Base-by-base conservation (phyloP, 2,329 filamentous ascomycete species). In the Emydomyces testavorans region DNA sequence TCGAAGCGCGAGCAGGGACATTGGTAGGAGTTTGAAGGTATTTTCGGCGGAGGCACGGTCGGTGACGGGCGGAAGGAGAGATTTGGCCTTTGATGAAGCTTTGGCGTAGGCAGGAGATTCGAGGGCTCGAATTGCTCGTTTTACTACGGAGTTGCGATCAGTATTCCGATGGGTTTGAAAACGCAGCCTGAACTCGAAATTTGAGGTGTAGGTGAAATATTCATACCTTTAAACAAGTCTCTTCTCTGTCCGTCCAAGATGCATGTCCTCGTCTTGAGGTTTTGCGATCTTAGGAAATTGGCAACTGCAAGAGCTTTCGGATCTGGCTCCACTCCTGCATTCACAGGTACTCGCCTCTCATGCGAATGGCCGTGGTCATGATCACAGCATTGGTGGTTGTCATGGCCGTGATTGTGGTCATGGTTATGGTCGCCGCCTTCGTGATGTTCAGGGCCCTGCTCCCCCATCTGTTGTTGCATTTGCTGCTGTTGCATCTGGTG, bases 191-290 rank as follows among this genome's bases (percentile, higher is more conserved):
- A n/a, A n/a, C n/a, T n/a, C n/a, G 16, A 26, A 45, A 20, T 52
- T 16, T 47, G 34, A n/a, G 43, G 18, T n/a, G 40, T 36, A 35
- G 16, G 50, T 18, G 45, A 36, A 47, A 41, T 31, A 20, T 15
- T 10, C 10, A 38, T 72, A 90, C 87, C 88, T 75, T 83, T 84
- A 69, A 98, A 96, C 85, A 98, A 93, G 56, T 98, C 90, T 70
- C 94, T 96, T 60, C 92, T 79, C 74, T 95, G 89, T 59, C 92
- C 92, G 56, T 95, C 89, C 55, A 96, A 77, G 54, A 98, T 93
- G 64, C 85, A 90, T 15, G 89, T 95, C 54, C 92, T 77, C 15
- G 78, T 76, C 76, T 98, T 98, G 55, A 98, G 71, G 51, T 92
- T 79, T 69, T 95, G 89, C 50, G 76, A 67, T 57, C 81, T 80